phyloP scores from a whole-genome alignment of 495 filamentous ascomycete species.

The Podospora pseudoanserina region DNA sequence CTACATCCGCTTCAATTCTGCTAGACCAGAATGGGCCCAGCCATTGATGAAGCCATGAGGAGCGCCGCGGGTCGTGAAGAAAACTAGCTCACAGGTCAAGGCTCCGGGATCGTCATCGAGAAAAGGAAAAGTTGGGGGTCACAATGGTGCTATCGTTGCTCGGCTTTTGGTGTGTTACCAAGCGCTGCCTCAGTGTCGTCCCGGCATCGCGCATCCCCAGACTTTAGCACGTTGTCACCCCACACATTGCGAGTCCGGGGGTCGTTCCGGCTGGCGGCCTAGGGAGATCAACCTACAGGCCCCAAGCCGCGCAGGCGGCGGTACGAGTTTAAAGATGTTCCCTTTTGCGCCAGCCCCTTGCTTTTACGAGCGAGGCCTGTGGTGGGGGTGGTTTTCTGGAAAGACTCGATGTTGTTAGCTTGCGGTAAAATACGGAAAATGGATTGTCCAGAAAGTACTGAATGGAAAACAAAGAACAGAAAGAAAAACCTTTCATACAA shows the following conservation, averaged over 20 bases:
- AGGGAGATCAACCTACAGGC: not conserved
- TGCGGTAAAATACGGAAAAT: not conserved
- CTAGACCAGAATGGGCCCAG: not conserved
- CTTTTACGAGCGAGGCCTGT: not conserved
- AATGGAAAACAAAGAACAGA: not conserved
- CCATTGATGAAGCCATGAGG: not conserved
- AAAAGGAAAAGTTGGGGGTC: not conserved
- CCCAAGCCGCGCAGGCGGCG: not conserved
- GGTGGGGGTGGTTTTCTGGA: not conserved
- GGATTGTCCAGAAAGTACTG: not conserved
- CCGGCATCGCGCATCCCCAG: slow-evolving; percentile 1
- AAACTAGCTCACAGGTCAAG: slow-evolving; percentile 3
- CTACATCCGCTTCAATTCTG: not conserved
- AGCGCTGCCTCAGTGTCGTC: not conserved
- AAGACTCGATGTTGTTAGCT: not conserved
- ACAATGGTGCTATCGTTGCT: slow-evolving; percentile 1
- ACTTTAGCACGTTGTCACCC: slow-evolving; percentile 4
- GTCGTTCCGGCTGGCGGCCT: not conserved
- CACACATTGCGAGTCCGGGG: slow-evolving; percentile 5
- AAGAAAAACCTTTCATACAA: not conserved
- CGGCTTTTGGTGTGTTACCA: not conserved
- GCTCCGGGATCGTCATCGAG: not conserved
- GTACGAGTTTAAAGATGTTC: not conserved
- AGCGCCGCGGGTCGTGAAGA: not conserved
- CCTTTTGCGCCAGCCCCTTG: not conserved